Evolutionary conservation across 2,329 filamentous ascomycete genomes (phyloP).

Genomic region (Hortaea sp.): DNA sequence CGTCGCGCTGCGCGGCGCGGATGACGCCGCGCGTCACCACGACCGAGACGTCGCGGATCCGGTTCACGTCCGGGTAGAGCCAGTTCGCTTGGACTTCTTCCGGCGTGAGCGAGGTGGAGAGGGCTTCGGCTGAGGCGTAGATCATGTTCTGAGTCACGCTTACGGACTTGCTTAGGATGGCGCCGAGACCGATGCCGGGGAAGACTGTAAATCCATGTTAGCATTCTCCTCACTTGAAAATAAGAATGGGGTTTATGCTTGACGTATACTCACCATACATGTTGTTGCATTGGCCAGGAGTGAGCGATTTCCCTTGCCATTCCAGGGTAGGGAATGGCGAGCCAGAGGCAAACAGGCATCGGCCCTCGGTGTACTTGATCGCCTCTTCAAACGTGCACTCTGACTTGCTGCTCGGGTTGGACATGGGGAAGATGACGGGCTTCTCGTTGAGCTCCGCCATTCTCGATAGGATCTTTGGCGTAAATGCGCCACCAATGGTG

Average conservation of each 20-base stretch:
- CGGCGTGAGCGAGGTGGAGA: constrained; percentile 66
- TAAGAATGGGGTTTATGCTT: not conserved
- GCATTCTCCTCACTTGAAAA: too few relatives aligned
- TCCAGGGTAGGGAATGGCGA: constrained; percentile 72
- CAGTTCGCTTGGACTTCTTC: constrained; percentile 75
- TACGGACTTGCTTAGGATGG: constrained; percentile 81
- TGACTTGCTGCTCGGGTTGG: constrained; percentile 91
- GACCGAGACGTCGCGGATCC: constrained; percentile 83
- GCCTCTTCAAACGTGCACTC: constrained; percentile 97
- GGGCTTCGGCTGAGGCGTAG: constrained; percentile 78
- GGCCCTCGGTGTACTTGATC: constrained; percentile 80
- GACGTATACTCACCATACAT: constrained; percentile 32
- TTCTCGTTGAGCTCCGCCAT: constrained; percentile 54
- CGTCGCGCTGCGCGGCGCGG: constrained; percentile 75
- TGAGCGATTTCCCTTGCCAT: constrained; percentile 34
- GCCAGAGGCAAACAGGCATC: constrained; percentile 86
- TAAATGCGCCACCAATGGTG: constrained; percentile 91
- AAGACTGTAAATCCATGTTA: constrained; percentile 58
- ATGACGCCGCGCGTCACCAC: constrained; percentile 85
- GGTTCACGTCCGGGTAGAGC: constrained; percentile 79
- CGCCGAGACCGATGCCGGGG: constrained; percentile 87
- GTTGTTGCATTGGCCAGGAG: constrained; percentile 60
- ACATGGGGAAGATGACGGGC: constrained; percentile 76
- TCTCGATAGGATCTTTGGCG: constrained; percentile 64
- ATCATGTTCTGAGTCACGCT: constrained; percentile 92